A percentile compares a stretch with the other conserved stretches of the same genome.
phyloP scores from a whole-genome alignment of 148 eudicot genomes.

The Amaranthus hypochondriacus region DNA sequence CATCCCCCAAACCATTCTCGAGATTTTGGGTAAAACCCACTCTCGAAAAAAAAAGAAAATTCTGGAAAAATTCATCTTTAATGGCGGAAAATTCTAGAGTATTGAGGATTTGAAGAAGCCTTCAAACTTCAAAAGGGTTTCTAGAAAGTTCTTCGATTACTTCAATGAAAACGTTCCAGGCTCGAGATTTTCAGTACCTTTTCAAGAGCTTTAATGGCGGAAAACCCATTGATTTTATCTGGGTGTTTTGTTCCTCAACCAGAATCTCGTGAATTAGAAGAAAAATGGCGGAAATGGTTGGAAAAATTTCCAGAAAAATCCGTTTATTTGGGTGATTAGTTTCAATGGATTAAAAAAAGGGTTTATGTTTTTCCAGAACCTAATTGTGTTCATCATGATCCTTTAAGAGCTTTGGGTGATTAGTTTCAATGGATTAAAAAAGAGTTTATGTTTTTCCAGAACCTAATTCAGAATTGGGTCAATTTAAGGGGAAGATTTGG shows the following conservation, averaged over 20 bases:
- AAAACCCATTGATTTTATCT: constrained; percentile 26
- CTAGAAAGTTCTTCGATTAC: constrained; percentile 36
- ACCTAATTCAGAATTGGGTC: too few relatives aligned
- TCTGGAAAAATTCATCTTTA: constrained; percentile 36
- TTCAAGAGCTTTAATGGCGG: constrained; percentile 37
- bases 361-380: too few relatives aligned
- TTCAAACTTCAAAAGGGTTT: constrained; percentile 32
- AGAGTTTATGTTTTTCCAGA: too few relatives aligned
- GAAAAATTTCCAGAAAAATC: constrained; percentile 30
- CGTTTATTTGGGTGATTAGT: constrained; percentile 40
- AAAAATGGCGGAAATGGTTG: constrained; percentile 33
- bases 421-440: too few relatives aligned
- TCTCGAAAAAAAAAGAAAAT: too few relatives aligned
- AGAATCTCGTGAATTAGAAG: constrained; percentile 23
- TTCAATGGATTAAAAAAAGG: too few relatives aligned
- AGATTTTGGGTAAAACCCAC: too few relatives aligned
- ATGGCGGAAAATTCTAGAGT: constrained; percentile 22
- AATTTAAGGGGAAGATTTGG: too few relatives aligned
- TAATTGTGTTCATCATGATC: too few relatives aligned
- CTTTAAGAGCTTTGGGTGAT: too few relatives aligned
- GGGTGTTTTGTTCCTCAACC: constrained; percentile 34
- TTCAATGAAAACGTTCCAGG: constrained; percentile 35
- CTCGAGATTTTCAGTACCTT: constrained; percentile 31
- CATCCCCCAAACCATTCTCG: too few relatives aligned
- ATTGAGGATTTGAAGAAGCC: constrained; percentile 34